These are phyloP conservation scores for Primulina tabacum DNA, from an alignment of 257 asterid genomes.

Conservation along the genomic window DNA sequence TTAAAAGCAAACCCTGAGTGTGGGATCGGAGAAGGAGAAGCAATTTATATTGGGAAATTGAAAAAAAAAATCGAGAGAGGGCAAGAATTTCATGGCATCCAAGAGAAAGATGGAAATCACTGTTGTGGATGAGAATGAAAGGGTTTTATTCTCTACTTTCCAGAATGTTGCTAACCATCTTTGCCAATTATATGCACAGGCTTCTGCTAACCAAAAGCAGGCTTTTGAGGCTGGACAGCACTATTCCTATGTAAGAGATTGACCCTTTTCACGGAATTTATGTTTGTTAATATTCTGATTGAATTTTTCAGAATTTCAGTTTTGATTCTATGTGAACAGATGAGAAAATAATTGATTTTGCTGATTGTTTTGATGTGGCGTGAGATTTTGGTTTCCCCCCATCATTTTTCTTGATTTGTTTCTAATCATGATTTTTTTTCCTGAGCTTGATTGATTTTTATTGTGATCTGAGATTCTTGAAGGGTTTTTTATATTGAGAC, in stretches of 20 bases:
- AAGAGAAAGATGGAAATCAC: slow-evolving; percentile 10
- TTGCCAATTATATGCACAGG: slow-evolving; percentile 1
- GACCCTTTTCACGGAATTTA: slow-evolving; percentile 10
- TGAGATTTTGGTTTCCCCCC: no score
- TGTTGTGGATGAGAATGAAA: slow-evolving; percentile 8
- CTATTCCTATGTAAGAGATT: slow-evolving; percentile 17
- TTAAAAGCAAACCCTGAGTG: background rate
- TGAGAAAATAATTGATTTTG: no score
- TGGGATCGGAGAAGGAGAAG: background rate
- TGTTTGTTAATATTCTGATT: background rate
- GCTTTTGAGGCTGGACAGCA: slow-evolving; percentile 25
- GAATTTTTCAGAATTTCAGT: background rate
- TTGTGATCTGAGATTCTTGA: background rate
- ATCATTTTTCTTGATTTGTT: no score
- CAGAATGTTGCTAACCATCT: slow-evolving; percentile 16
- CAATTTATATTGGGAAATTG: background rate
- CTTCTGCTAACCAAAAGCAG: background rate
- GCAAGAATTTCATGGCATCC: background rate
- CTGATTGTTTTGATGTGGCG: no score
- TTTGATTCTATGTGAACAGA: background rate
- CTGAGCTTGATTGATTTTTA: background rate
- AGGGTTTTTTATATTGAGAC: background rate
- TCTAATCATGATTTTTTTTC: no score
- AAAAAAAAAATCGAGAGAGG: no score
- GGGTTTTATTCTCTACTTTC: slow-evolving; percentile 5